Evolutionary conservation across 1,284 basidiomycete genomes (phyloP), one percentile per base, ranked within the genome.

Genomic region (Pascua guehoae): DNA sequence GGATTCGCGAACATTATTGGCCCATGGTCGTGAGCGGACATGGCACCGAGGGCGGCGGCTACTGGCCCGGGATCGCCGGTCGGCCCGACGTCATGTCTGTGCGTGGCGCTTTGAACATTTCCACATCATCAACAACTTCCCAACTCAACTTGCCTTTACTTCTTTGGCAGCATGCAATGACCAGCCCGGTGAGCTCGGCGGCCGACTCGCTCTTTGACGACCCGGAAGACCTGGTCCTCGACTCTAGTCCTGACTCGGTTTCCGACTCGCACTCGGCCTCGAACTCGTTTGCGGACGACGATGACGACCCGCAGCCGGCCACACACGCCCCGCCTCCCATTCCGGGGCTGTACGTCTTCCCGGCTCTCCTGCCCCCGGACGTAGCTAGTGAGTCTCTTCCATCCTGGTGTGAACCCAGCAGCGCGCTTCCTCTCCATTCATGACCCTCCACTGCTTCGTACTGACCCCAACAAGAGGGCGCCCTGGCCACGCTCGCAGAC

Each of bases 401-500:
- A 32, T 32, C 24, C 24, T 32, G 24, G 7, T 32, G 24, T 4
- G 24, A 32, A 32, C 24, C 24, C 24, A 7, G 24, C 24, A 32
- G 24, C 24, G 24, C 7, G 7, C 24, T 32, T 7, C 24, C 4
- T 32, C 24, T 32, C 24, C 24, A 32, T 51, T 11, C 16, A 3
- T 24, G 2, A 24, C 16, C 15, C 12, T 49, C 4, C 15, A 8
- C 38, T 0, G 16, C 48, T 24, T 12, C 11, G 24, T 24, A 12
- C 47, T 47, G 38, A 57, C 32, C 10, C 4, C 36, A 32, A 32
- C 24, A 32, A 73, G 71, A 63, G 10, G 4, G 50, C 1, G 49
- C 65, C 0, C 51, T 75, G 7, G 16, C 36, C 5, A 57, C 48
- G 2, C 66, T 78, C 8, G 67, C 61, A 11, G 55, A 66, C 4